A percentile compares a stretch with the other conserved stretches of the same genome.
Conservation (phyloP, 2,329 filamentous ascomycete species). For the Ophiocordyceps camponoti-saundersi region DNA sequence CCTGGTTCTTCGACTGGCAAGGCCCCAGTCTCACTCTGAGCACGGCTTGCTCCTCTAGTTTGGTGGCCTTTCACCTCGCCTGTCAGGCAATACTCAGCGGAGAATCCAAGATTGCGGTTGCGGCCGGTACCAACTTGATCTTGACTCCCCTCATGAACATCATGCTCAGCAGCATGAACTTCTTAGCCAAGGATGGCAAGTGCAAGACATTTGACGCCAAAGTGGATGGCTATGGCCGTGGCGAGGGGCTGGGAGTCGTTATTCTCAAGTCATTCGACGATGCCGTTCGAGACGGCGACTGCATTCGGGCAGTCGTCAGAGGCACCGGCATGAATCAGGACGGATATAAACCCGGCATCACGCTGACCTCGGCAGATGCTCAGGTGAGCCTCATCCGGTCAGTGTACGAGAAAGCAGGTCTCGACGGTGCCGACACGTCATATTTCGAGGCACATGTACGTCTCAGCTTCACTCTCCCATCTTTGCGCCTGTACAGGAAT, state of each 20-base stretch:
- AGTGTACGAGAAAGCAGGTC: slow-evolving; percentile 12
- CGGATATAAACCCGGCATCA: slow-evolving; percentile 9
- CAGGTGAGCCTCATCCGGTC: slow-evolving; percentile 10
- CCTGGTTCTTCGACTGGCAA: slow-evolving; percentile 27
- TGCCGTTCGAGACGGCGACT: slow-evolving; percentile 25
- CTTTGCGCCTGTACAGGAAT: too few relatives aligned
- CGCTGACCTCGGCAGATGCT: slow-evolving; percentile 3
- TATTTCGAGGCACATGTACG: slow-evolving; percentile 18
- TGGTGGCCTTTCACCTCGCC: slow-evolving; percentile 28
- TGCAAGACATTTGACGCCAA: slow-evolving; percentile 16
- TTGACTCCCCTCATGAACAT: slow-evolving; percentile 9
- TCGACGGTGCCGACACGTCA: slow-evolving; percentile 7
- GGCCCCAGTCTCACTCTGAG: slow-evolving; percentile 31
- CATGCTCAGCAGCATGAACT: slow-evolving; percentile 1
- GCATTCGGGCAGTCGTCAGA: slow-evolving; percentile 16
- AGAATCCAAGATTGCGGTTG: slow-evolving; percentile 15
- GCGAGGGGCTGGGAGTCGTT: slow-evolving; percentile 16
- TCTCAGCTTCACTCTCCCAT: too few relatives aligned
- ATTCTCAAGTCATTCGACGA: slow-evolving; percentile 25
- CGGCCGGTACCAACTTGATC: slow-evolving; percentile 22
- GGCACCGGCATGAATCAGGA: slow-evolving; percentile 20
- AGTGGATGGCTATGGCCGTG: slow-evolving; percentile 32
- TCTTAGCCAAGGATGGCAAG: slow-evolving; percentile 3
- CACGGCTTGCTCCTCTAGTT: slow-evolving; percentile 29
- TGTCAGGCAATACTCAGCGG: slow-evolving; percentile 7